Percentiles rank a stretch among this genome's conserved stretches.
phyloP scores from a whole-genome alignment of 495 filamentous ascomycete species.

The Daldinia vernicosa region DNA sequence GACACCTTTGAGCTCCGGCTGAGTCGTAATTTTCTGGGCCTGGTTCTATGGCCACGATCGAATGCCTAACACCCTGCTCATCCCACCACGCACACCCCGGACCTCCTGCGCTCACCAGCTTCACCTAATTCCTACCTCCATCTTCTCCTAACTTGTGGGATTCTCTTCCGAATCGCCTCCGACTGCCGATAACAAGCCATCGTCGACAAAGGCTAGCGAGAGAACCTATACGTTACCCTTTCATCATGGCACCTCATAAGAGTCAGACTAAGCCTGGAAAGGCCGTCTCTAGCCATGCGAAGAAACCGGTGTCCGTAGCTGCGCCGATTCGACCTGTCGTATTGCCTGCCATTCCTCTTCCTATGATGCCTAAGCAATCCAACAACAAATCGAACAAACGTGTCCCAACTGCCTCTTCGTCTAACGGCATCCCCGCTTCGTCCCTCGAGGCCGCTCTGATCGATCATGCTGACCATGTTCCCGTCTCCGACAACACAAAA shows the following conservation, averaged over 20 bases:
- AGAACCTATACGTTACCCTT: slow-evolving; percentile 1
- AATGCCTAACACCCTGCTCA: slow-evolving; percentile 34
- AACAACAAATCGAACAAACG: slow-evolving; percentile 23
- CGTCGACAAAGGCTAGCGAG: slow-evolving; percentile 4
- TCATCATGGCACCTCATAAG: slow-evolving; percentile 42
- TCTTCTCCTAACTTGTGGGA: neutral
- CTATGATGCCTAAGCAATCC: slow-evolving; percentile 48
- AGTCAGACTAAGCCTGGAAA: slow-evolving; percentile 39
- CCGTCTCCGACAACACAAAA: slow-evolving; percentile 19
- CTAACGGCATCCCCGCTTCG: slow-evolving; percentile 46
- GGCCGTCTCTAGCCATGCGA: slow-evolving; percentile 38
- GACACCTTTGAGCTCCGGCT: slow-evolving; percentile 42
- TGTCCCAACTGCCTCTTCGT: slow-evolving; percentile 22
- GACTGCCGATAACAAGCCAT: slow-evolving; percentile 7
- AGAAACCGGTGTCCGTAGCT: slow-evolving; percentile 29
- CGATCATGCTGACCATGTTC: slow-evolving; percentile 23
- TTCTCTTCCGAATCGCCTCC: slow-evolving; percentile 6
- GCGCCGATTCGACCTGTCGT: slow-evolving; percentile 42
- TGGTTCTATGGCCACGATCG: slow-evolving; percentile 24
- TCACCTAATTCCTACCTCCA: slow-evolving; percentile 1
- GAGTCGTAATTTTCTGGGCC: slow-evolving; percentile 43
- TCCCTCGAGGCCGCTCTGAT: slow-evolving; percentile 47
- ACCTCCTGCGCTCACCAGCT: slow-evolving; percentile 24
- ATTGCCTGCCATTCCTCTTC: slow-evolving; percentile 52
- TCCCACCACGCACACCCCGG: slow-evolving; percentile 30